Percentiles rank a stretch among this genome's conserved stretches.
Conservation (phyloP, 345 rosid genomes). For the Aurinia saxatilis region DNA sequence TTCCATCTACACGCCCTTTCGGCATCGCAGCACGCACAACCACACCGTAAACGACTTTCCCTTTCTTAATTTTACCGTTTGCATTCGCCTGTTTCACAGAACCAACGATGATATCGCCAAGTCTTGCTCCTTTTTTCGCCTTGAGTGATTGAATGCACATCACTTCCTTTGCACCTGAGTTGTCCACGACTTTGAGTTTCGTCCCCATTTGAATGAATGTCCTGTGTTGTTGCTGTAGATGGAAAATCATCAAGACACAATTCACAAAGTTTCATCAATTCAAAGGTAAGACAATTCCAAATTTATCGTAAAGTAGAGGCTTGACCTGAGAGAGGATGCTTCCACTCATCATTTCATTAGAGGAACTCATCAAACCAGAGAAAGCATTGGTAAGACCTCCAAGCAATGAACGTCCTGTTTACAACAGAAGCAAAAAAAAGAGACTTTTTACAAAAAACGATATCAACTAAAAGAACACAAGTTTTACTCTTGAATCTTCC, state of each 20-base stretch:
- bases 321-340: slow-evolving; percentile 39
- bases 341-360: slow-evolving; percentile 26
- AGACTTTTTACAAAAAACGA: neutral
- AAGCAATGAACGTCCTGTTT: slow-evolving; percentile 32
- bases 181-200: slow-evolving; percentile 63
- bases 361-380: slow-evolving; percentile 29
- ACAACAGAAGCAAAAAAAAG: neutral
- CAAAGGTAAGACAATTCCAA: neutral
- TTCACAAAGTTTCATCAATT: neutral
- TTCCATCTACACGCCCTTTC: slow-evolving; percentile 63
- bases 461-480: neutral
- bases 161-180: slow-evolving; percentile 74
- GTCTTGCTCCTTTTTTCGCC: slow-evolving; percentile 62
- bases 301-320: neutral
- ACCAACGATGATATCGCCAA: slow-evolving; percentile 68
- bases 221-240: slow-evolving; percentile 42
- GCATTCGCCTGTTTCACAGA: slow-evolving; percentile 76
- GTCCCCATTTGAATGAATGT: slow-evolving; percentile 76
- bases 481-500: neutral
- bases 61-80: slow-evolving; percentile 84
- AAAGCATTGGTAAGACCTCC: slow-evolving; percentile 37
- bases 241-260: slow-evolving; percentile 3
- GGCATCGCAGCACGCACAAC: slow-evolving; percentile 86
- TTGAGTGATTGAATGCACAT: slow-evolving; percentile 66
- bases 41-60: slow-evolving; percentile 60